Evolutionary conservation across 78 protist species (phyloP).

Genomic region (Fonticula alba): DNA sequence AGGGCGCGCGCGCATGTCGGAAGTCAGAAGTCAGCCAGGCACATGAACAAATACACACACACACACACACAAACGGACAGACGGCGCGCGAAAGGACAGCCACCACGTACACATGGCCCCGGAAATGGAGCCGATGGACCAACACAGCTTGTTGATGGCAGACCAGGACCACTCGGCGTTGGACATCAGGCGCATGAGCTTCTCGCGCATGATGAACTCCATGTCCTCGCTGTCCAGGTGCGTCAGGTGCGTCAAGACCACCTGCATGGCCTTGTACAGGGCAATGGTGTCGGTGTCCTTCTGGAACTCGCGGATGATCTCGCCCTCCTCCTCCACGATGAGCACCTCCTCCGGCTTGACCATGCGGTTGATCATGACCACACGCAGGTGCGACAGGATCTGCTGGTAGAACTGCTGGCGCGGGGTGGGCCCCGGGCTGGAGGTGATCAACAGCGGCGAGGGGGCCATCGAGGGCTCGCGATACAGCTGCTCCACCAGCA

Average conservation of each 20-base stretch:
- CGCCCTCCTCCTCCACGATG: constrained; percentile 85
- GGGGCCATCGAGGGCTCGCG: background rate
- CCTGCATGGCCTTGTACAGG: constrained; percentile 62
- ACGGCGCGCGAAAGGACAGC: background rate
- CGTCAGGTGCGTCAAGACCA: constrained; percentile 62
- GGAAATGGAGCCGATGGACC: constrained; percentile 96
- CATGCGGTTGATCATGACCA: constrained; percentile 69
- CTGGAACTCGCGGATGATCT: constrained; percentile 66
- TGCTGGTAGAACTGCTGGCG: constrained; percentile 29
- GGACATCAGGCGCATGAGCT: constrained; percentile 22
- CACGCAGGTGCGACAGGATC: constrained; percentile 57
- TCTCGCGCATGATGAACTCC: constrained; percentile 62
- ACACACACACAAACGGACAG: too few relatives aligned
- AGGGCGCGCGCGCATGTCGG: too few relatives aligned
- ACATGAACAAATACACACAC: too few relatives aligned
- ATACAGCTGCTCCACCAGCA: constrained; percentile 23
- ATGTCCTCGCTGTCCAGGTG: constrained; percentile 82
- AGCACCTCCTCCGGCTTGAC: constrained; percentile 97
- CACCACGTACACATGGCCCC: constrained; percentile 75
- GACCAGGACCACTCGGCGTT: constrained; percentile 49
- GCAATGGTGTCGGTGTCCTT: constrained; percentile 48
- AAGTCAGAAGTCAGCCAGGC: too few relatives aligned
- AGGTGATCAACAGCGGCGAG: background rate
- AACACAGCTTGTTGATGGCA: constrained; percentile 82
- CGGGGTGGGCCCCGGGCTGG: background rate